Base-by-base conservation (phyloP, 768 basidiomycete species). In the Boletus vermiculosoides region DNA sequence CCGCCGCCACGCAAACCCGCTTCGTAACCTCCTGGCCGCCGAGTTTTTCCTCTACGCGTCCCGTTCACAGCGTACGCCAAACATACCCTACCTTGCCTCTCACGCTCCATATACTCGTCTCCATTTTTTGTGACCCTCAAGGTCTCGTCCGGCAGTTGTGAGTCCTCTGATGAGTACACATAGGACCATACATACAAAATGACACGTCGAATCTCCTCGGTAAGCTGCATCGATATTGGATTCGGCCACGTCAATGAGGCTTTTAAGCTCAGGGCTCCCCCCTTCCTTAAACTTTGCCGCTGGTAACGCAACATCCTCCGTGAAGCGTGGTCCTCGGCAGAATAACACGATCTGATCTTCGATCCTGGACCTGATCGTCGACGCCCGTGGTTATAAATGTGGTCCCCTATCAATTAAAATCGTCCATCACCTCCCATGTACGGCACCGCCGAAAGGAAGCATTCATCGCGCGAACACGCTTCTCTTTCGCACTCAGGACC, bases 311-410 rank as follows among this genome's bases (percentile, higher is more conserved):
- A 60, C 52, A 55, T 57, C 50, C 34, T 58, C 63, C 65, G 63
- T 63, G 61, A 66, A 63, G 61, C 66, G 55, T 68, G 55, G 55
- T 25, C 51, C 53, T 53, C 65, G 57, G 57, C 50, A 54, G 49
- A 64, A 55, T 4, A 22, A 18, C 50, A n/a, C 64, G 59, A 69
- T 66, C 65, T 59, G 67, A 67, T 67, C 66, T 68, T 60, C 56
- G 66, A 70, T 70, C 59, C 60, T n/a, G 64, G 64, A 45, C 66
- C 68, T 70, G 68, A 70, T 68, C 66, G 66, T 65, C 66, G 31
- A 47, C 45, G 15, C 45, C 39, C 50, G 33, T 50, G 30, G 44
- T 39, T 13, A 48, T 41, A 25, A 50, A 45, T 50, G 34, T 34
- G 31, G 41, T 3, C 54, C 58, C 63, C 63, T 64, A 65, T 66